phyloP scores from a whole-genome alignment of 768 basidiomycete species.

The Boletus tomentosulus region DNA sequence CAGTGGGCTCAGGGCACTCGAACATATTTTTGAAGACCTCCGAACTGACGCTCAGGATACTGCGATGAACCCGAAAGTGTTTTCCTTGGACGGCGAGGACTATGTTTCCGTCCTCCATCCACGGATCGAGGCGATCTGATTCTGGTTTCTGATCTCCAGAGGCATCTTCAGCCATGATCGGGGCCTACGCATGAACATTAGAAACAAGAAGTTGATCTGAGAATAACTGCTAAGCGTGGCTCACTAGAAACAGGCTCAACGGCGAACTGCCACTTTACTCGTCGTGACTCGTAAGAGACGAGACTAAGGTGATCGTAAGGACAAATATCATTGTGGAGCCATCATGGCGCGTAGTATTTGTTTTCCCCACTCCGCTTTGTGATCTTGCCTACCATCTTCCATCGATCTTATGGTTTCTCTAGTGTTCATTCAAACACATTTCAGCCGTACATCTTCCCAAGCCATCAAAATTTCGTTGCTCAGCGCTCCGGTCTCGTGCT shows the following conservation, averaged over 20 bases:
- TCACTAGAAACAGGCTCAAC: not conserved
- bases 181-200: not conserved
- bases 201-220: not conserved
- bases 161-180: not conserved
- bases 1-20: conserved; percentile 2
- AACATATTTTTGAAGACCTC: conserved; percentile 33
- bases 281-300: not conserved
- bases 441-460: too few species aligned
- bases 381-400: too few species aligned
- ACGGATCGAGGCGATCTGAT: not conserved
- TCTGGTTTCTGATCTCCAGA: not conserved
- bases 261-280: not conserved
- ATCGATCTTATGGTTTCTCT: too few species aligned
- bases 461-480: too few species aligned
- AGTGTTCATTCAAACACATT: too few species aligned
- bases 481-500: too few species aligned
- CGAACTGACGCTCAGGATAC: conserved; percentile 23
- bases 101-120: conserved; percentile 29
- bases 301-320: not conserved
- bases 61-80: conserved; percentile 32
- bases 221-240: not conserved
- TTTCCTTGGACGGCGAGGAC: conserved; percentile 23
- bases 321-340: too few species aligned
- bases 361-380: too few species aligned
- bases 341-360: too few species aligned